Percentiles rank a stretch among this genome's conserved stretches.
These are phyloP conservation scores for Lotus japonicus DNA, from an alignment of 306 rosid genomes.

Conservation along the genomic window DNA sequence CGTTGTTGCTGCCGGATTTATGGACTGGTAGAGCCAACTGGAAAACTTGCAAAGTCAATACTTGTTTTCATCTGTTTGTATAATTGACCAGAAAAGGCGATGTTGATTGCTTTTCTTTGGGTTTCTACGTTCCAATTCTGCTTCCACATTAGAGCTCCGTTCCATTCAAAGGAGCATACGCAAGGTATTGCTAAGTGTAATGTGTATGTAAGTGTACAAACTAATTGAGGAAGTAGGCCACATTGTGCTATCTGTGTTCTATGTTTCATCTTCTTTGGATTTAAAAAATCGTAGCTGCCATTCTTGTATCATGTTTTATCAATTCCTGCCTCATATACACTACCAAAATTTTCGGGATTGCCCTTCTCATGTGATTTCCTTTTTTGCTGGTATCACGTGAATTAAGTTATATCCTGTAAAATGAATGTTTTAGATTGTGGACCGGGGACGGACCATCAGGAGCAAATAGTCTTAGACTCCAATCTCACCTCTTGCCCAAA, in stretches of 20 bases:
- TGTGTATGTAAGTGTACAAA: conserved; percentile 20
- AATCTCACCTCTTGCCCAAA: no score
- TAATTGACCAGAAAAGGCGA: conserved; percentile 11
- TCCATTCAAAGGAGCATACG: conserved; percentile 14
- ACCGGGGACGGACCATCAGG: no score
- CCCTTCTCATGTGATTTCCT: no score
- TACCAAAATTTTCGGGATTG: no score
- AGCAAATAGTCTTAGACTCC: no score
- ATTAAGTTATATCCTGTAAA: no score
- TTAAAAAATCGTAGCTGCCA: background rate
- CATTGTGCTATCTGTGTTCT: conserved; percentile 10
- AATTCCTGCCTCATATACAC: background rate
- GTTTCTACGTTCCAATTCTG: background rate
- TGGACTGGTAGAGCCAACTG: conserved; percentile 32
- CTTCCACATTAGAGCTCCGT: background rate
- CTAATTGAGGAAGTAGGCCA: conserved; percentile 17
- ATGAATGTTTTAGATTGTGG: no score
- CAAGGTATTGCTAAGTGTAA: conserved; percentile 17
- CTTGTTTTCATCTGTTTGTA: conserved; percentile 19
- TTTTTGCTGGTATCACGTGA: no score
- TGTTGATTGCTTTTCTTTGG: conserved; percentile 10
- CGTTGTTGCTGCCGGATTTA: conserved; percentile 22
- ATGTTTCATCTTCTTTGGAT: conserved; percentile 12
- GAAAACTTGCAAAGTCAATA: conserved; percentile 16
- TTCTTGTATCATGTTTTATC: background rate